Conservation (phyloP, 2,329 filamentous ascomycete species). For the Myriosclerotinia scirpicola region DNA sequence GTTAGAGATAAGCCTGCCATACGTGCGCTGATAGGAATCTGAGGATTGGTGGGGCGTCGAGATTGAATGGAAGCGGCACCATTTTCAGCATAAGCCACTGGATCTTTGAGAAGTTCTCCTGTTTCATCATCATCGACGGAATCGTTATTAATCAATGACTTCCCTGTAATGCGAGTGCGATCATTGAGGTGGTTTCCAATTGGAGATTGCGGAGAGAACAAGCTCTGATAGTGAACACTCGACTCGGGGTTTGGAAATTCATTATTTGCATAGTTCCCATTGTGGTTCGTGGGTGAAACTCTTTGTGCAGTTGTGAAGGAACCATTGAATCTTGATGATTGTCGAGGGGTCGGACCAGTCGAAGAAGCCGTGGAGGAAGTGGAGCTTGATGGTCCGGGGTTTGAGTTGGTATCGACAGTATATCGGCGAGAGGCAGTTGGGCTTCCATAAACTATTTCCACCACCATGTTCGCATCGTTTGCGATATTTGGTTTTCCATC, state of each 20-base stretch:
- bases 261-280: slow-evolving; percentile 52
- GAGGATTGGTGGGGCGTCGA: slow-evolving; percentile 70
- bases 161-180: slow-evolving; percentile 60
- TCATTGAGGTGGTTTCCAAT: slow-evolving; percentile 70
- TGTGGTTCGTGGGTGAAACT: slow-evolving; percentile 57
- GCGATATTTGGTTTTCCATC: slow-evolving; percentile 55
- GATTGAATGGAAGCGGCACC: slow-evolving; percentile 53
- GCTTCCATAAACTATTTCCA: slow-evolving; percentile 54
- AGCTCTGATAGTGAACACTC: slow-evolving; percentile 55
- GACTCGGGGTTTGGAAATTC: slow-evolving; percentile 61
- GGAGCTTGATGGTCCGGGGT: slow-evolving; percentile 43
- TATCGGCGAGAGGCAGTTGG: slow-evolving; percentile 48
- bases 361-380: slow-evolving; percentile 47
- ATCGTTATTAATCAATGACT: slow-evolving; percentile 70
- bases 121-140: slow-evolving; percentile 70
- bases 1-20: slow-evolving; percentile 72
- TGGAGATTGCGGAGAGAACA: slow-evolving; percentile 73
- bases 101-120: slow-evolving; percentile 68
- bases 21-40: slow-evolving; percentile 62
- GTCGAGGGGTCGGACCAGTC: slow-evolving; percentile 35
- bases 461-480: slow-evolving; percentile 53
- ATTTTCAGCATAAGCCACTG: slow-evolving; percentile 72
- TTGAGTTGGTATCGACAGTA: slow-evolving; percentile 51
- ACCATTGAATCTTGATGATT: slow-evolving; percentile 55
- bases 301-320: slow-evolving; percentile 51